These are phyloP conservation scores for Solioccasus polychromus DNA, from an alignment of 768 basidiomycete species.

Conservation along the genomic window DNA sequence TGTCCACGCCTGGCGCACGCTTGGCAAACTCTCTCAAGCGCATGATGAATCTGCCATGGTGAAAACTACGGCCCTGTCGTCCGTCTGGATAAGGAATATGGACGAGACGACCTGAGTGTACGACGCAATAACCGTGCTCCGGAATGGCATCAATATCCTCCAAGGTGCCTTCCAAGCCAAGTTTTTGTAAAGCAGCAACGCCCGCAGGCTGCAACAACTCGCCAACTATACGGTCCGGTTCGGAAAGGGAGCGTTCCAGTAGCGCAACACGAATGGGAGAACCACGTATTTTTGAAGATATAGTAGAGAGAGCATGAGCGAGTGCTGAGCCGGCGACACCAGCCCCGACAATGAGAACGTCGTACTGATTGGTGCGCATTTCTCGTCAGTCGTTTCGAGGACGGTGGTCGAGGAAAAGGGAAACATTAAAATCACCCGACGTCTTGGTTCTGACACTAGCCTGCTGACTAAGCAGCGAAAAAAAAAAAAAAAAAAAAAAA, in stretches of 20 bases:
- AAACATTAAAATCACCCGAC: background rate
- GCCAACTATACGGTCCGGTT: conserved; percentile 96
- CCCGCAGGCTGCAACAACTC: conserved; percentile 96
- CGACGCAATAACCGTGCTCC: conserved; percentile 83
- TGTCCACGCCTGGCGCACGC: conserved; percentile 61
- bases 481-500: conserved; percentile 6
- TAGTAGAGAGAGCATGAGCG: conserved; percentile 75
- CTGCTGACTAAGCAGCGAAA: conserved; percentile 23
- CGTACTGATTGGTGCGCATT: conserved; percentile 43
- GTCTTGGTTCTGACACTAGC: background rate
- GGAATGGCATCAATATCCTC: conserved; percentile 88
- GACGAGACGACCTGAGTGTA: conserved; percentile 58
- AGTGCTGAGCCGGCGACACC: conserved; percentile 88
- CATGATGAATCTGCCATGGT: conserved; percentile 91
- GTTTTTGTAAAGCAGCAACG: conserved; percentile 63
- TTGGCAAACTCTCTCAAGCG: conserved; percentile 66
- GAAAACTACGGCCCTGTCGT: conserved; percentile 81
- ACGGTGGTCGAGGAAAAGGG: background rate
- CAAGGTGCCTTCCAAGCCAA: conserved; percentile 75
- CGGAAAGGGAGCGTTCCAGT: conserved; percentile 86
- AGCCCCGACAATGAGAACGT: conserved; percentile 87
- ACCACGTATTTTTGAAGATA: conserved; percentile 38
- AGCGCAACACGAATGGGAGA: conserved; percentile 74
- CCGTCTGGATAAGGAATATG: conserved; percentile 84
- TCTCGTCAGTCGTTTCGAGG: background rate